Evolutionary conservation across 2,329 filamentous ascomycete species (phyloP).

Genomic region (Penicillium sp.): DNA sequence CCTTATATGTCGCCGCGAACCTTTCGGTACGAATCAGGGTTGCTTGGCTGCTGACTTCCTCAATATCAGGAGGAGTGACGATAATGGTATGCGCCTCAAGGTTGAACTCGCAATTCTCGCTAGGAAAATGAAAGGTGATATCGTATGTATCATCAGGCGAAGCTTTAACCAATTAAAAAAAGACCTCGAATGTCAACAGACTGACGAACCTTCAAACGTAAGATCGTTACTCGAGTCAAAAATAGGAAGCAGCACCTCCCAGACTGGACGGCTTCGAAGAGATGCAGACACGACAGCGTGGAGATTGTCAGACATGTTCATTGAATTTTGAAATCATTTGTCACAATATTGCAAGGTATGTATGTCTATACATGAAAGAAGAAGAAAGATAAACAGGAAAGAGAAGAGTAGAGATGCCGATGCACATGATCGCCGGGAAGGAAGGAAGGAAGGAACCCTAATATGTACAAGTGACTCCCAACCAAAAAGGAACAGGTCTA

Average conservation of each 20-base stretch:
- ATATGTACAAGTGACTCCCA: not conserved
- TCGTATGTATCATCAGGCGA: slow-evolving; percentile 18
- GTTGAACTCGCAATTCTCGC: not conserved
- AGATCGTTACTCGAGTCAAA: slow-evolving; percentile 14
- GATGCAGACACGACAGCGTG: slow-evolving; percentile 38
- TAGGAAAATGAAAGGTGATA: slow-evolving; percentile 17
- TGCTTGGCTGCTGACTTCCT: slow-evolving; percentile 14
- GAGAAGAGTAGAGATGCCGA: slow-evolving; percentile 7
- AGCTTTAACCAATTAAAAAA: slow-evolving; percentile 12
- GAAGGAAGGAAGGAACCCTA: slow-evolving; percentile 1
- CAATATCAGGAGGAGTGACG: slow-evolving; percentile 18
- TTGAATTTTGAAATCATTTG: not conserved
- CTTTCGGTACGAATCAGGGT: slow-evolving; percentile 19
- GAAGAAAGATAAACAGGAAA: not conserved
- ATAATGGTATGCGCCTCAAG: slow-evolving; percentile 20
- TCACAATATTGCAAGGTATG: not conserved
- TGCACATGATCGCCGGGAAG: slow-evolving; percentile 5
- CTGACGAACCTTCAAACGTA: slow-evolving; percentile 20
- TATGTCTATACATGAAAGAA: not conserved
- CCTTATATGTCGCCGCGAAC: slow-evolving; percentile 9
- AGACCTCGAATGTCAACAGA: not conserved
- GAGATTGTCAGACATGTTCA: not conserved
- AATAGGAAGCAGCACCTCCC: slow-evolving; percentile 25
- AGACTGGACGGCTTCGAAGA: slow-evolving; percentile 37
- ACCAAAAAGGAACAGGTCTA: not conserved